Conservation (phyloP, 2,329 filamentous ascomycete genomes). For the Dichotomopilus funicola region DNA sequence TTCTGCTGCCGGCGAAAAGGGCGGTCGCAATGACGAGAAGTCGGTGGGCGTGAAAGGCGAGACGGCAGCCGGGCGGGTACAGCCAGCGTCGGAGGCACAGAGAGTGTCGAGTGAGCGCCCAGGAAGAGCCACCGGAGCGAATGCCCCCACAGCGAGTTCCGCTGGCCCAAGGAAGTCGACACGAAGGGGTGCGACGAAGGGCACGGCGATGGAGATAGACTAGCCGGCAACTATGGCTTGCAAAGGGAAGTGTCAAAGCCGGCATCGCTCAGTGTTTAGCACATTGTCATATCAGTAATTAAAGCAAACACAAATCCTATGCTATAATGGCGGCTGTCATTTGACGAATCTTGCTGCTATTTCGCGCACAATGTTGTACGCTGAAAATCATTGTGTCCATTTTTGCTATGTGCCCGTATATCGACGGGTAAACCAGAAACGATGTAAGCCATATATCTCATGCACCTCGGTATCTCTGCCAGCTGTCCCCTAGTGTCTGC, state of each 20-base stretch:
- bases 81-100: background rate
- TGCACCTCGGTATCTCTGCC: too few relatives aligned
- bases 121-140: constrained; percentile 4
- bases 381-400: too few relatives aligned
- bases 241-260: background rate
- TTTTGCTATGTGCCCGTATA: too few relatives aligned
- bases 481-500: too few relatives aligned
- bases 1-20: background rate
- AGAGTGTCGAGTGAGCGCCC: constrained; percentile 13
- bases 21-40: background rate
- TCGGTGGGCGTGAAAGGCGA: background rate
- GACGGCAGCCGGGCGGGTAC: background rate
- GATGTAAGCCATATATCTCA: too few relatives aligned
- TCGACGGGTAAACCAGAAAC: too few relatives aligned
- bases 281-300: background rate
- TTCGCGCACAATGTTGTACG: too few relatives aligned
- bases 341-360: too few relatives aligned
- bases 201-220: constrained; percentile 20
- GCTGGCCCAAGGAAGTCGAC: constrained; percentile 13
- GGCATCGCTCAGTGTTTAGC: background rate
- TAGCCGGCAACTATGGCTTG: background rate
- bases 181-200: constrained; percentile 1
- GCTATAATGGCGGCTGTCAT: too few relatives aligned
- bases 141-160: constrained; percentile 23
- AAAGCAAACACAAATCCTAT: too few relatives aligned